These are phyloP conservation scores for Colletotrichum nymphaeae DNA, from an alignment of 2,329 filamentous ascomycete species.

Conservation along the genomic window DNA sequence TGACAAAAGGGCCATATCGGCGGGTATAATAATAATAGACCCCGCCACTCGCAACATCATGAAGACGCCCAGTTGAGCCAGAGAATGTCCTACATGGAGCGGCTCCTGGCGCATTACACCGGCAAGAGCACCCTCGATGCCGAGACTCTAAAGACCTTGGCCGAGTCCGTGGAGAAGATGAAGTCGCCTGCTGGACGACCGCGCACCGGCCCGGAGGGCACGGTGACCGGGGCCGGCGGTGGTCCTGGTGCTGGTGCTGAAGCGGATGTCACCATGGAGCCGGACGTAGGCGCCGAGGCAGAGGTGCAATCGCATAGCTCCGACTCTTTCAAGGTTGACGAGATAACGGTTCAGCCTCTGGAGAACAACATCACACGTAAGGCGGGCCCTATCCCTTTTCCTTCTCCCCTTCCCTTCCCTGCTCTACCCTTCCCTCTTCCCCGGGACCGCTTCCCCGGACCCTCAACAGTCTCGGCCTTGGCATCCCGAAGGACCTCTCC, in stretches of 20 bases:
- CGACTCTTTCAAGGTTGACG: constrained; percentile 28
- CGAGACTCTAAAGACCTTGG: constrained; percentile 53
- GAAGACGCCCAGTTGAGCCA: constrained; percentile 37
- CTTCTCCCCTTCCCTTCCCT: neutral
- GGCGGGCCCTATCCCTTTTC: constrained; percentile 22
- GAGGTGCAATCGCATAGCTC: constrained; percentile 27
- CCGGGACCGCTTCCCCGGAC: neutral
- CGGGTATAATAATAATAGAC: neutral
- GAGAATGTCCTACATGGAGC: constrained; percentile 52
- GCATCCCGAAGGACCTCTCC: neutral
- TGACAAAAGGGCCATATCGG: constrained; percentile 16
- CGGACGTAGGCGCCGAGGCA: constrained; percentile 16
- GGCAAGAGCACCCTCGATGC: constrained; percentile 56
- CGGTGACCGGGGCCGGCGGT: neutral
- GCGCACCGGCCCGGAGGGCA: constrained; percentile 5
- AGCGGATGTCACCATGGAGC: constrained; percentile 2
- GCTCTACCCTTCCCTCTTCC: neutral
- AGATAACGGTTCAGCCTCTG: constrained; percentile 53
- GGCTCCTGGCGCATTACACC: constrained; percentile 58
- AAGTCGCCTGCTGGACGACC: constrained; percentile 30
- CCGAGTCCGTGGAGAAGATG: constrained; percentile 52
- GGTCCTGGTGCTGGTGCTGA: neutral
- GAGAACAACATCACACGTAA: constrained; percentile 55
- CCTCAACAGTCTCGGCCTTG: neutral
- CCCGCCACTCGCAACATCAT: constrained; percentile 22